Evolutionary conservation across 192 early-diverging fungal genomes (phyloP).

Genomic region (Coemansia sp.): DNA sequence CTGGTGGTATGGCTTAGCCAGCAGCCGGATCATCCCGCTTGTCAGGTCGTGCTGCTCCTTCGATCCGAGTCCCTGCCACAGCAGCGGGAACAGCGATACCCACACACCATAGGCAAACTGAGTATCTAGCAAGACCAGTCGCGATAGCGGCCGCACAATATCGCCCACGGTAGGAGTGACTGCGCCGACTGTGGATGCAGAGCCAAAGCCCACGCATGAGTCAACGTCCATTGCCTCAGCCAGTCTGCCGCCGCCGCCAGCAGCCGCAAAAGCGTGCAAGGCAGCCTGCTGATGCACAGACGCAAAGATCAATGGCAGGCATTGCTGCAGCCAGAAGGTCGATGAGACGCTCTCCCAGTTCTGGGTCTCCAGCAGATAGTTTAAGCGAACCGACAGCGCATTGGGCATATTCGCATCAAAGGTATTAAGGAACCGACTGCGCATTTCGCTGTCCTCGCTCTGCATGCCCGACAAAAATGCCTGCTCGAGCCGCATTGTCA

Average conservation of each 20-base stretch:
- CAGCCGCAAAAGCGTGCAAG: slow-evolving; percentile 17
- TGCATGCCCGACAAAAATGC: slow-evolving; percentile 92
- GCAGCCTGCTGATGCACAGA: slow-evolving; percentile 48
- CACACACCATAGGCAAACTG: slow-evolving; percentile 74
- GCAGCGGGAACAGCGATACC: slow-evolving; percentile 78
- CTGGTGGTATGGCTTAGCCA: slow-evolving; percentile 89
- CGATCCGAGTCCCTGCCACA: slow-evolving; percentile 69
- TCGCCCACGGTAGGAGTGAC: slow-evolving; percentile 24
- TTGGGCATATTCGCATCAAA: slow-evolving; percentile 77
- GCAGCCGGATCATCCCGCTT: slow-evolving; percentile 76
- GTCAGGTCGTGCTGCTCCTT: slow-evolving; percentile 83
- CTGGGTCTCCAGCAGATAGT: slow-evolving; percentile 87
- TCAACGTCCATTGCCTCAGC: slow-evolving; percentile 29
- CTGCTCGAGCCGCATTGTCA: slow-evolving; percentile 89
- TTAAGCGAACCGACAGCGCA: slow-evolving; percentile 69
- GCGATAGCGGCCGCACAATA: slow-evolving; percentile 58
- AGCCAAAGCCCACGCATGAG: background rate
- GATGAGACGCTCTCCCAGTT: slow-evolving; percentile 89
- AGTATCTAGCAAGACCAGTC: slow-evolving; percentile 65
- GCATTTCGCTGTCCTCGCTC: slow-evolving; percentile 72
- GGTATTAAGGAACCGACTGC: slow-evolving; percentile 75
- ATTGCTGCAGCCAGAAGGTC: slow-evolving; percentile 92
- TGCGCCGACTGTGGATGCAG: background rate
- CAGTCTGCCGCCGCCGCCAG: background rate
- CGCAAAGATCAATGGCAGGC: slow-evolving; percentile 81